A percentile compares a stretch with the other conserved stretches of the same genome.
These are phyloP conservation scores for Paecilomyces dactylethromorphus DNA, from an alignment of 2,329 filamentous ascomycete genomes.

Conservation along the genomic window DNA sequence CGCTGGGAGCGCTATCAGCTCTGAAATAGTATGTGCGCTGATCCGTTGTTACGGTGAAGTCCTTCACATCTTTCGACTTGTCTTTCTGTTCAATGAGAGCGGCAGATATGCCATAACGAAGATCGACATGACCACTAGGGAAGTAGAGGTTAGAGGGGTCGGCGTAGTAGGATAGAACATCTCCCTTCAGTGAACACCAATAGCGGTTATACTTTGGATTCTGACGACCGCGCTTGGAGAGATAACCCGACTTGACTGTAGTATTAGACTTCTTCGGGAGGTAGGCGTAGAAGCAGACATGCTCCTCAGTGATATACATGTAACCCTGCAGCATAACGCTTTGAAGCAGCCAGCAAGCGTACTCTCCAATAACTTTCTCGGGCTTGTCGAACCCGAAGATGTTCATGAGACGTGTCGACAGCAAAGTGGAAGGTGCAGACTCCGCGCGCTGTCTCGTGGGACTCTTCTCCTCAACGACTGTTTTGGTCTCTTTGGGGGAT, in stretches of 20 bases:
- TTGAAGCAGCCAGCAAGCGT: conserved; percentile 87
- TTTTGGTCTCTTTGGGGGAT: conserved; percentile 12
- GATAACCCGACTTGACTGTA: conserved; percentile 76
- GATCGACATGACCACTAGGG: conserved; percentile 82
- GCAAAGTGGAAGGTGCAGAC: conserved; percentile 44
- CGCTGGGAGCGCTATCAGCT: conserved; percentile 79
- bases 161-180: conserved; percentile 83
- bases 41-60: conserved; percentile 76
- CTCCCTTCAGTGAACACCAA: conserved; percentile 89
- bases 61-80: conserved; percentile 61
- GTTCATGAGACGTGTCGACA: conserved; percentile 68
- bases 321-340: conserved; percentile 89
- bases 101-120: conserved; percentile 88
- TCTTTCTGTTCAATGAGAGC: conserved; percentile 63
- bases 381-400: conserved; percentile 77
- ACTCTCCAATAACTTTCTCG: conserved; percentile 85
- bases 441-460: conserved; percentile 48
- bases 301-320: conserved; percentile 87
- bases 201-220: conserved; percentile 84
- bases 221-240: conserved; percentile 80
- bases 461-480: conserved; percentile 27
- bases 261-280: conserved; percentile 83
- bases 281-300: conserved; percentile 96
- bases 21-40: conserved; percentile 79
- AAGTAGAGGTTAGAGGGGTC: conserved; percentile 85